Evolutionary conservation across 208 protist genomes (phyloP), one percentile per base, ranked within the genome.

Genomic region (Lotmaria passim): DNA sequence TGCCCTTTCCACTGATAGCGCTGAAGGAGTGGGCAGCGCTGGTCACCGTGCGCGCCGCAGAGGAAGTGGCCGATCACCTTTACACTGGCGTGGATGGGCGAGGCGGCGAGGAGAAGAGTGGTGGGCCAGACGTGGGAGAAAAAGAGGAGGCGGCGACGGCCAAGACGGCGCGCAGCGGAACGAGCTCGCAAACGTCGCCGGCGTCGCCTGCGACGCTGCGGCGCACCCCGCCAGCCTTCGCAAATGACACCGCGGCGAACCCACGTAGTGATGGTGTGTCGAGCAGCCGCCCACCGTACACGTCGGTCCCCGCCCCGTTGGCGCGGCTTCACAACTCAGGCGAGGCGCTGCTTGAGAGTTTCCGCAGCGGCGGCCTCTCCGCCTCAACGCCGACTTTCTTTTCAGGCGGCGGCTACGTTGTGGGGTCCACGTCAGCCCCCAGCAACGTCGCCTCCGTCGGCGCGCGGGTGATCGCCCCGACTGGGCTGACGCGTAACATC

Each of bases 11-110:
- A 4, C 28, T 84, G 24, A 73, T 51, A 17, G 74, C 78, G 43
- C 69, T 90, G 46, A 77, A 80, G 56, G 89, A 94, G 62, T 81
- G 66, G 51, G 83, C 69, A 2, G 83, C 83, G 46, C 33, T 81
- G 44, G 67, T 75, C 24, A 57, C 62, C 17, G 71, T 60, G 63
- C 71, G 71, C 0, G 62, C 71, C 7, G 71, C 71, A 10, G 71
- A 77, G 50, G 63, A 55, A 3, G 47, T 56, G 5, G 55, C 63
- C 1, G 71, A 69, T 31, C 63, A 34, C 28, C 30, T 77, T 39
- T 71, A 53, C 58, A 33, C 38, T 11, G 10, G 7, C 17, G 44
- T 15, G 14, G 44, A 21, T 17, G 30, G 12, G 28, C 50, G 50
- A 19, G 4, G 10, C 5, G 17, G 7, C 11, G 57, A 4, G 26